Base-by-base conservation (phyloP, 805 yeast genomes). In the Torulaspora franciscae region DNA sequence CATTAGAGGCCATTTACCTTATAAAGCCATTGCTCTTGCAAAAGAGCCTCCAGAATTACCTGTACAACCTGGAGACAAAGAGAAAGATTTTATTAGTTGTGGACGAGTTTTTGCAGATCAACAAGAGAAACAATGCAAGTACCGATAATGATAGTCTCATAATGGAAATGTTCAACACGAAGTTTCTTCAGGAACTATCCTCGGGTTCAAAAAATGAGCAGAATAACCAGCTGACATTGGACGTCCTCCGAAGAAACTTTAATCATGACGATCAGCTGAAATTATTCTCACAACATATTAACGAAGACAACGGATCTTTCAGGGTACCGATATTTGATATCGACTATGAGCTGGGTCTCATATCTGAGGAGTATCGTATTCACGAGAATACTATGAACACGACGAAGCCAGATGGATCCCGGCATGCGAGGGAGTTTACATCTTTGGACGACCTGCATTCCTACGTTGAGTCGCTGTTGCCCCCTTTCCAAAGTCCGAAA, bases 401-500 rank as follows among this genome's bases (percentile, higher is more conserved):
- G 26, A 26, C 33, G 37, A 17, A 22, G 30, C 11, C 26, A 7
- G 30, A 23, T 17, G 15, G 46, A 22, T 14, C 32, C 19, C 11
- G 24, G 11, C 33, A 30, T 30, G 46, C 35, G 4, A 30, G 33
- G 33, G 24, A 34, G 7, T 47, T 43, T 19, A 37, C 40, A n/a
- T 47, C 54, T 8, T 37, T 51, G 19, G 50, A 48, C 2, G 46
- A 61, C 6, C 24, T 69, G 11, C 26, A 40, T 8, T 55, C 51
- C 36, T 67, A 65, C 32, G 41, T 66, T 14, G 66, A 58, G 26
- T 35, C 44, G 3, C 37, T 67, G 6, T 42, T 61, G 19, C 7
- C 49, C 6, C 70, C 72, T 5, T 89, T 91, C 55, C 75, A 72
- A 7, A 84, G 83, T 4, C 29, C 45, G 72, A 71, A 83, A 56